Conservation (phyloP, 768 basidiomycete genomes). For the Termitomyces sp. region DNA sequence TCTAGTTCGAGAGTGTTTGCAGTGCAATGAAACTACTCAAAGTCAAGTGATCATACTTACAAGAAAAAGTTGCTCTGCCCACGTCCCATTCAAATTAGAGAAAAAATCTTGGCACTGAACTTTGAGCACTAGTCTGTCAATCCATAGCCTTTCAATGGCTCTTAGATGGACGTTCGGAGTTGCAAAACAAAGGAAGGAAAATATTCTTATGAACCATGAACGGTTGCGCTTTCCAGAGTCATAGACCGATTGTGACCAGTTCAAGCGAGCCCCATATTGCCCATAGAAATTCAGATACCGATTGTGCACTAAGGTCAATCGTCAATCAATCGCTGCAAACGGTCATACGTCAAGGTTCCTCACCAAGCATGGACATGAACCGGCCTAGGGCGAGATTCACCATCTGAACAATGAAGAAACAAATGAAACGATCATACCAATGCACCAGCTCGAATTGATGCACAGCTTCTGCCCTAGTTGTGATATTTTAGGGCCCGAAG, state of each 20-base stretch:
- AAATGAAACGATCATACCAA: background rate
- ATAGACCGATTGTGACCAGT: constrained; percentile 1
- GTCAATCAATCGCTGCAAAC: background rate
- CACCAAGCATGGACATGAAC: constrained; percentile 6
- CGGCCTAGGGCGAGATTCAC: background rate
- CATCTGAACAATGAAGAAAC: background rate
- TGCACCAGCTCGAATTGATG: constrained; percentile 7
- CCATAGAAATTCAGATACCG: constrained; percentile 8
- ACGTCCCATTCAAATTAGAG: background rate
- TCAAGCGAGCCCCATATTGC: constrained; percentile 3
- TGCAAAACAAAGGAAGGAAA: background rate
- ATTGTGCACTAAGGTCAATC: background rate
- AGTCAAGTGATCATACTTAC: background rate
- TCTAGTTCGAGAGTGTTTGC: background rate
- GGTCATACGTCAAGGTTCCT: background rate
- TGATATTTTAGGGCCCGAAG: background rate
- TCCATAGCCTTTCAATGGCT: constrained; percentile 2
- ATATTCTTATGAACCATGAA: background rate
- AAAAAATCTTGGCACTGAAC: constrained; percentile 4
- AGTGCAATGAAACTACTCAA: background rate
- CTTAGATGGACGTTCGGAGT: background rate
- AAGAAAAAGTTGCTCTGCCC: constrained; percentile 3
- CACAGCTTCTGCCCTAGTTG: background rate
- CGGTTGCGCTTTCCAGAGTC: background rate
- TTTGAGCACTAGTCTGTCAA: background rate